phyloP scores from a whole-genome alignment of 164 flowering plant species.

The Dillenia suffruticosa region DNA sequence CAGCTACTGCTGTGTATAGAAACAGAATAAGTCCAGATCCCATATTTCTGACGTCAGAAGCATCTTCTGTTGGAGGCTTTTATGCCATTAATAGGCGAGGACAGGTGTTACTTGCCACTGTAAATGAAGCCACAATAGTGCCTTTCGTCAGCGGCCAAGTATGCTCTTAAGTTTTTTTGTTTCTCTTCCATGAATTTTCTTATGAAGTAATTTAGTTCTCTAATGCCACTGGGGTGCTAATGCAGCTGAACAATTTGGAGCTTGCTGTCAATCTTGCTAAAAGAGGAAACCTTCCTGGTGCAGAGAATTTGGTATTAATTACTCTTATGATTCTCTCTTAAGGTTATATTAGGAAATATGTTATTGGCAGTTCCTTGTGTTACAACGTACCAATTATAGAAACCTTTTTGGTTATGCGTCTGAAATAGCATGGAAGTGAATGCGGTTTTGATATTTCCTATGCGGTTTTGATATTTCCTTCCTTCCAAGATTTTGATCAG shows the following conservation, averaged over 20 bases:
- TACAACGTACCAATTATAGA: too few species aligned
- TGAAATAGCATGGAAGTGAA: too few species aligned
- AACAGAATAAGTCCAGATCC: constrained; percentile 99
- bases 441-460: too few species aligned
- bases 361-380: too few species aligned
- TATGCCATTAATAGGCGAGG: constrained; percentile 97
- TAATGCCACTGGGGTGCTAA: constrained; percentile 8
- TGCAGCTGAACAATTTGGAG: constrained; percentile 90
- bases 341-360: too few species aligned
- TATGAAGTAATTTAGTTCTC: neutral
- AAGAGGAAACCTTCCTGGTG: constrained; percentile 99
- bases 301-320: constrained; percentile 77
- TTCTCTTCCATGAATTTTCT: neutral
- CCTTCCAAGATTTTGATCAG: too few species aligned
- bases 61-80: constrained; percentile 92
- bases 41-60: constrained; percentile 93
- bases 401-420: too few species aligned
- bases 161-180: constrained; percentile 12
- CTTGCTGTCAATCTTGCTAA: constrained; percentile 96
- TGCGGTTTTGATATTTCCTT: too few species aligned
- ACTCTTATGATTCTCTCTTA: neutral
- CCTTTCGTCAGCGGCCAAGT: constrained; percentile 98
- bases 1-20: constrained; percentile 93
- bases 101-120: constrained; percentile 92
- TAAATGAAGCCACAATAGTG: constrained; percentile 89